phyloP scores from a whole-genome alignment of 2,329 filamentous ascomycete genomes.

The Podosphaera xanthii region DNA sequence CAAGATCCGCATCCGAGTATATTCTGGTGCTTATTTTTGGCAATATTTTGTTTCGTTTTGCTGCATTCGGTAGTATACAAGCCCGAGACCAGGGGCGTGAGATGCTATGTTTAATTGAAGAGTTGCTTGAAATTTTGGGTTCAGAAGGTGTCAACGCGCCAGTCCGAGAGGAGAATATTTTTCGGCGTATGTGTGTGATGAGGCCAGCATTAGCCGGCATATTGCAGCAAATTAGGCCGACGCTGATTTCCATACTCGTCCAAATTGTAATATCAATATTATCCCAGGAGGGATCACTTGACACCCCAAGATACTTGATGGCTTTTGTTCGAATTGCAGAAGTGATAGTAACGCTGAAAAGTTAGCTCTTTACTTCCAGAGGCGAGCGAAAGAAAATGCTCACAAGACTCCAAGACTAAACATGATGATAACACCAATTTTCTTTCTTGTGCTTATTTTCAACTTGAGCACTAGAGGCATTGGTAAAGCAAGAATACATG shows the following conservation, averaged over 20 bases:
- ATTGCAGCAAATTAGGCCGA: conserved; percentile 10
- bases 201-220: conserved; percentile 7
- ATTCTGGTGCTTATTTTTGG: not conserved
- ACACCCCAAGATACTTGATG: conserved; percentile 4
- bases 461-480: conserved; percentile 16
- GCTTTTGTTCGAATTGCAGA: conserved; percentile 4
- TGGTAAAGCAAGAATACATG: conserved; percentile 22
- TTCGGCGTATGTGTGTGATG: not conserved
- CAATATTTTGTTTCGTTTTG: not conserved
- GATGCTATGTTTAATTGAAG: too few species aligned
- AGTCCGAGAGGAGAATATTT: not conserved
- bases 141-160: not conserved
- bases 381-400: not conserved
- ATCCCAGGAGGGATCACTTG: conserved; percentile 3
- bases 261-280: conserved; percentile 7
- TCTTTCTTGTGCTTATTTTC: conserved; percentile 20
- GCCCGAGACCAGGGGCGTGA: too few species aligned
- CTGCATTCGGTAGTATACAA: too few species aligned
- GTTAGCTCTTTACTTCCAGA: not conserved
- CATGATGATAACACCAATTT: conserved; percentile 21
- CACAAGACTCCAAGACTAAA: conserved; percentile 21
- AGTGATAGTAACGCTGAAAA: conserved; percentile 5
- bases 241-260: conserved; percentile 10
- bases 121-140: not conserved
- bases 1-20: not conserved